Evolutionary conservation across 345 rosid species (phyloP), one percentile per base, ranked within the genome.

Genomic region (Aethionema arabicum): DNA sequence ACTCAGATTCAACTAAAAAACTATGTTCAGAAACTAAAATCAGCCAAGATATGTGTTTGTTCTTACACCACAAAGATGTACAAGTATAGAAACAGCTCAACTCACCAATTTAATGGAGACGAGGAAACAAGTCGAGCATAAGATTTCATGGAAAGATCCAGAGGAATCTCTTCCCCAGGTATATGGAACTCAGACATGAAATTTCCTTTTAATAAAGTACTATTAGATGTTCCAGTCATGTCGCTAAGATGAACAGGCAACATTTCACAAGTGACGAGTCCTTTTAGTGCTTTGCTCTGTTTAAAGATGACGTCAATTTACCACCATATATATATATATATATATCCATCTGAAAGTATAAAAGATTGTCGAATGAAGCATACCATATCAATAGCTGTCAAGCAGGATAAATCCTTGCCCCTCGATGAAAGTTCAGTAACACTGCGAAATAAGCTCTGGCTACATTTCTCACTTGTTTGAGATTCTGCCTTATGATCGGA

Each of bases 91-190:
- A 50, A 36, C 50, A 63, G 45, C 35, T 41, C 11, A 35, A 70
- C 84, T 81, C 65, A 90, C 99, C 95, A 74, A 76, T 76, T 87
- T 43, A 78, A 69, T 5, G 97, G 78, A 59, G 79, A 82, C 45
- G 85, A 74, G 68, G 84, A 79, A 52, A 78, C 75, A 69, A 93
- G 69, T 35, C 81, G 78, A 72, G 82, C 72, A 64, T 57, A 76
- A 29, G 90, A 87, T 81, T 93, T 93, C 87, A 93, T 47, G 68
- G 97, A 85, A 64, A 87, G 78, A 73, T 93, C 99, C 39, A 90
- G 73, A 48, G 99, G 99, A 72, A 77, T 79, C 72, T 77, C 83
- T 66, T 59, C 69, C 61, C 92, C 84, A 56, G 82, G 53, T 43
- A 86, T 15, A 39, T 70, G 66, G 66, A 74, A 83, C 63, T 90